These are phyloP conservation scores for slime mould (Dictyostelium discoideum) DNA, from an alignment of 78 protist species.

Conservation along the genomic window DNA sequence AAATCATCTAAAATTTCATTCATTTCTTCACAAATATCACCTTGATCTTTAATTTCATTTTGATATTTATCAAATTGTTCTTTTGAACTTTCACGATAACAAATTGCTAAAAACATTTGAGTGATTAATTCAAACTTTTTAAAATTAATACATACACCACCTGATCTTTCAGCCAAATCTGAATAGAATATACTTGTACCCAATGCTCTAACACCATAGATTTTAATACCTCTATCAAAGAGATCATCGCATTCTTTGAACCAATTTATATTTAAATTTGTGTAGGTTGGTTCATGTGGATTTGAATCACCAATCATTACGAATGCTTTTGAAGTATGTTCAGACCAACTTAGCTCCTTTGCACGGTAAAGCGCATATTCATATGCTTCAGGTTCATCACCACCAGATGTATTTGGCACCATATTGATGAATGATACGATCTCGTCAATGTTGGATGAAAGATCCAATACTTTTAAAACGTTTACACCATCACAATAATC, in stretches of 20 bases:
- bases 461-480: slow-evolving; percentile 34
- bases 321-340: slow-evolving; percentile 70
- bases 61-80: slow-evolving; percentile 57
- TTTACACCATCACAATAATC: slow-evolving; percentile 80
- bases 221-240: slow-evolving; percentile 63
- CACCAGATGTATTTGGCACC: slow-evolving; percentile 78
- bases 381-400: slow-evolving; percentile 83
- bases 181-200: slow-evolving; percentile 54
- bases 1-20: slow-evolving; percentile 31
- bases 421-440: slow-evolving; percentile 40
- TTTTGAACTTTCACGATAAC: slow-evolving; percentile 71
- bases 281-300: slow-evolving; percentile 80
- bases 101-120: slow-evolving; percentile 86
- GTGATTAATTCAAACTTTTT: slow-evolving; percentile 70
- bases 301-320: slow-evolving; percentile 84
- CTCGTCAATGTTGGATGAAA: slow-evolving; percentile 14
- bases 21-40: slow-evolving; percentile 38
- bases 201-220: slow-evolving; percentile 81
- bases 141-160: slow-evolving; percentile 77
- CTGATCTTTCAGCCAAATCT: slow-evolving; percentile 76
- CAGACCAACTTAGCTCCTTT: slow-evolving; percentile 61
- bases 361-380: slow-evolving; percentile 71
- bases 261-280: slow-evolving; percentile 68
- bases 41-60: slow-evolving; percentile 38
- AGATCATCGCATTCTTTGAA: slow-evolving; percentile 80